A percentile compares a stretch with the other conserved stretches of the same genome.
These are phyloP conservation scores for Helotiales sp. DNA, from an alignment of 2,329 filamentous ascomycete species.

Conservation along the genomic window DNA sequence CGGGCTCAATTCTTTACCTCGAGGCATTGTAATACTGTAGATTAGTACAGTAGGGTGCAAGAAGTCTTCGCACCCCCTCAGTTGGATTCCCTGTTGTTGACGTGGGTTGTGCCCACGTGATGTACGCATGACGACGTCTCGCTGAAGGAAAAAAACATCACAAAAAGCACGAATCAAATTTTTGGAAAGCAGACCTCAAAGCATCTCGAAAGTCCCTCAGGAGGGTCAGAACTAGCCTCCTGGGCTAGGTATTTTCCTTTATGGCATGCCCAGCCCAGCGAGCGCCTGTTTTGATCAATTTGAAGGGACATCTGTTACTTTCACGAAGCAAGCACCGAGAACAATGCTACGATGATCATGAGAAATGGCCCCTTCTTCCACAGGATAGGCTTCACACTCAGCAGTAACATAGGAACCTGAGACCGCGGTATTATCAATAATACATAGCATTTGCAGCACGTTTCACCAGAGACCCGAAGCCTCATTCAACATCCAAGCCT, in stretches of 20 bases:
- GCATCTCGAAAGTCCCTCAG: neutral
- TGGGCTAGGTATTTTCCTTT: slow-evolving; percentile 15
- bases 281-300: slow-evolving; percentile 18
- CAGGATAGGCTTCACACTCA: slow-evolving; percentile 15
- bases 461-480: too few species aligned
- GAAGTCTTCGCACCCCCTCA: too few species aligned
- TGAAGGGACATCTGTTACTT: slow-evolving; percentile 19
- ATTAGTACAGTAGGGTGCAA: too few species aligned
- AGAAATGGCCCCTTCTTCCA: slow-evolving; percentile 14
- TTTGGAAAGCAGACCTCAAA: too few species aligned
- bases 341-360: neutral
- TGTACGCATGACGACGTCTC: too few species aligned
- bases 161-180: too few species aligned
- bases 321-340: slow-evolving; percentile 13
- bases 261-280: slow-evolving; percentile 16
- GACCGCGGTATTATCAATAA: slow-evolving; percentile 11
- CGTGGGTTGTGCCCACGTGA: too few species aligned
- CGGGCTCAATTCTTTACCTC: too few species aligned
- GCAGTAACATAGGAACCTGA: slow-evolving; percentile 18
- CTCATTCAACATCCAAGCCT: neutral
- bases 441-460: too few species aligned
- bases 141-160: too few species aligned
- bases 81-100: too few species aligned
- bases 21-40: too few species aligned
- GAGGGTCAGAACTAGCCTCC: neutral